Base-by-base conservation (phyloP, 345 rosid species). In the Euphorbia peplus region DNA sequence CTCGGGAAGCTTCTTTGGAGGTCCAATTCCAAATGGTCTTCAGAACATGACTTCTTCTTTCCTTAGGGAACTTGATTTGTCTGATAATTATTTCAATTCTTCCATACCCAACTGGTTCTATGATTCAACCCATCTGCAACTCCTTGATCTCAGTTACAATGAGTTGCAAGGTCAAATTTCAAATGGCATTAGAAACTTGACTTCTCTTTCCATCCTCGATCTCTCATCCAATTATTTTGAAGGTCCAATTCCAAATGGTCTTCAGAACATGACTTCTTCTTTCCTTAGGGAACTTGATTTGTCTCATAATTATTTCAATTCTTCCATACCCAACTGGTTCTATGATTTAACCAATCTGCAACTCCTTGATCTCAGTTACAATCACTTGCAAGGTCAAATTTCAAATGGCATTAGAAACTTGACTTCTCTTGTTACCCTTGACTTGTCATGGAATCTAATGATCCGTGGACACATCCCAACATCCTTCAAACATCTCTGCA, bases 191-290 rank as follows among this genome's bases (percentile, higher is more conserved):
- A 35, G 35, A 56, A 56, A 56, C 35, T 24, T 56, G 32, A 56
- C 60, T 11, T 56, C 78, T n/a, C 75, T 82, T 41, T 13, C 19
- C 0, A 1, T 60, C 7, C 81, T 59, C 69, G 81, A 82, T 69
- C 51, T 82, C 24, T 71, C 75, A 0, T 0, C 0, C 0, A 56
- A 41, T 42, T 0, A 18, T 12, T 26, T 26, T n/a, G 16, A 8
- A 12, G 50, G 35, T 67, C 61, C 46, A 51, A 19, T 65, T 18
- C 58, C 69, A 4, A 50, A 32, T 29, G 10, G 1, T n/a, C 19
- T 56, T 56, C 60, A 56, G 14, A 56, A 56, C 5, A 14, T 56
- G 60, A 55, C 32, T 10, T 55, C 60, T 24, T 32, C 37, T 32
- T 11, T 25, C 29, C 18, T 55, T 11, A 25, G 28, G 12, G 58